Percentiles rank a stretch among this genome's conserved stretches.
Evolutionary conservation across 2,329 filamentous ascomycete species (phyloP).

Genomic region (Verticillium klebahnii): DNA sequence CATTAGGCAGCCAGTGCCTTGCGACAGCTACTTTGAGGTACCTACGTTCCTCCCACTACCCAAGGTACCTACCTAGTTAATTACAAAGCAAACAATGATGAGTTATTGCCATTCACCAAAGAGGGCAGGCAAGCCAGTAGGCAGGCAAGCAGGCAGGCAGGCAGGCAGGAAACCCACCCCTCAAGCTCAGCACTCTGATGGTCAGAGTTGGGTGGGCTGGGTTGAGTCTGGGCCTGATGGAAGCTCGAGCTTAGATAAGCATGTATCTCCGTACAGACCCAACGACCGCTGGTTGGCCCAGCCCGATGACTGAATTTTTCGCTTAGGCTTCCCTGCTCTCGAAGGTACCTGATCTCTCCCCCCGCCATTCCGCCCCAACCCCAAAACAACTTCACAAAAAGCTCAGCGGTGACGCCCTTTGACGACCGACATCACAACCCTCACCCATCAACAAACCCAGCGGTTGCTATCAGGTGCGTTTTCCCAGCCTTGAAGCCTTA

Average conservation of each 20-base stretch:
- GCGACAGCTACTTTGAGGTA: no score
- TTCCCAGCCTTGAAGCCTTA: neutral
- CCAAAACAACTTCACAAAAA: neutral
- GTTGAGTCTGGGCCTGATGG: neutral
- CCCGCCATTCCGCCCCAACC: neutral
- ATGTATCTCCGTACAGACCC: neutral
- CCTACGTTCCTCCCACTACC: no score
- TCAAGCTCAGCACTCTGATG: no score
- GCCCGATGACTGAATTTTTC: slow-evolving; percentile 1
- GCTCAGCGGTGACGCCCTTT: neutral
- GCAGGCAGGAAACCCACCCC: no score
- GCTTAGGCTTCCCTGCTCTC: slow-evolving; percentile 1
- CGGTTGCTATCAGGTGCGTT: neutral
- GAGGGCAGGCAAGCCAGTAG: no score
- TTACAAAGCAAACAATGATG: no score
- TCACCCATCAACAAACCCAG: neutral
- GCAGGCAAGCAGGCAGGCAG: no score
- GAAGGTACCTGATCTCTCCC: neutral
- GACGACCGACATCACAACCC: neutral
- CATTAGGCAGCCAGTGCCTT: no score
- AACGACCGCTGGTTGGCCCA: neutral
- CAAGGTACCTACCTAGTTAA: no score
- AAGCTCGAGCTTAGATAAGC: neutral
- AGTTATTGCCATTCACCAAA: no score
- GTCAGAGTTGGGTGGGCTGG: no score